Conservation (phyloP, 352 stramenopile species). For the Globisporangium parvum region DNA sequence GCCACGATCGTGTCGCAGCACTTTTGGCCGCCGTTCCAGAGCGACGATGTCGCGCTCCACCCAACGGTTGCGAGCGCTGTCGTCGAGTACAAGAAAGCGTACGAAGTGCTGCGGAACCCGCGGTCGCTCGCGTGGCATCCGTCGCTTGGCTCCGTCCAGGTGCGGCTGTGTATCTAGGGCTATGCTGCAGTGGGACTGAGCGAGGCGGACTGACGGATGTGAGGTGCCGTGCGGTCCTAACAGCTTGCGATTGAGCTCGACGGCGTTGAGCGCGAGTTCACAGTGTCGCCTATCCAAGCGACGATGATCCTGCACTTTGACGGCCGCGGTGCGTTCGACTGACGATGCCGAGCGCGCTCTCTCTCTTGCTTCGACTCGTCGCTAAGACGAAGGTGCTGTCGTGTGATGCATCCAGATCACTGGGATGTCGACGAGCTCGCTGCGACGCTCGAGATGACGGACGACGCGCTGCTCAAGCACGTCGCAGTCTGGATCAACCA, state of each 20-base stretch:
- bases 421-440: conserved; percentile 64
- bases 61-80: conserved; percentile 71
- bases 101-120: conserved; percentile 92
- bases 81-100: conserved; percentile 87
- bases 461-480: conserved; percentile 54
- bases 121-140: conserved; percentile 91
- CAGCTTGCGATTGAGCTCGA: conserved; percentile 87
- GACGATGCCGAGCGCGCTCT: background rate
- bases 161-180: conserved; percentile 9
- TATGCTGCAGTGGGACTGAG: conserved; percentile 2
- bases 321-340: conserved; percentile 56
- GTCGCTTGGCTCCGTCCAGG: conserved; percentile 89
- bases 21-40: conserved; percentile 96
- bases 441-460: conserved; percentile 49
- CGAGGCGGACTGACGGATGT: background rate
- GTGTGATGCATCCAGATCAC: conserved; percentile 18
- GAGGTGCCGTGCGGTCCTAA: no score
- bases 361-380: background rate
- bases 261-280: conserved; percentile 75
- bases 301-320: conserved; percentile 95
- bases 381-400: background rate
- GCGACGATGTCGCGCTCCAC: conserved; percentile 90
- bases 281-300: conserved; percentile 90
- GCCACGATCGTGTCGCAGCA: conserved; percentile 95
- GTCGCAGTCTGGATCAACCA: conserved; percentile 69